Base-by-base conservation (phyloP, 495 filamentous ascomycete species). In the Lophiotrema nucula region DNA sequence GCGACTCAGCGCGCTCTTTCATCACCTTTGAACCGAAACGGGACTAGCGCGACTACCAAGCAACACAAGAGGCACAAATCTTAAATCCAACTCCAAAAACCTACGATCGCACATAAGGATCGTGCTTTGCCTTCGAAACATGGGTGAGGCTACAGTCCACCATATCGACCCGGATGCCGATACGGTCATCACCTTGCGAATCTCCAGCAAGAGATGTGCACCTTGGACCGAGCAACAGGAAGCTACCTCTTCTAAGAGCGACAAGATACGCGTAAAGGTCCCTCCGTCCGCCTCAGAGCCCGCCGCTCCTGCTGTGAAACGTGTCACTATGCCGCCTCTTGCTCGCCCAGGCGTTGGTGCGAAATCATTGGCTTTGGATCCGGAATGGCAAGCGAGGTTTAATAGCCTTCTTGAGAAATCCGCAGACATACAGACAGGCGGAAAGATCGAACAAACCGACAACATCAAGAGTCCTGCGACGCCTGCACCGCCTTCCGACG, bases 221-320 rank as follows among this genome's bases (percentile, higher is more conserved):
- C 16, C 12, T 23, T 55, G 52, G 52, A 35, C 31, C 8, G 31
- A 8, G 31, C 8, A 8, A 15, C 31, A 35, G 15, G 31, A 8
- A 35, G 31, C 31, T 8, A 15, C 31, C 8, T 8, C 31, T 15
- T 35, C 31, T 15, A 8, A 35, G 31, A 35, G 31, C 31, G 8
- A 8, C 15, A 15, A 35, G 31, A 35, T 35, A 35, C 33, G 41
- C 13, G 72, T 75, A 21, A 67, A 62, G 35, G 60, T 75, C 16
- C 72, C 72, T 13, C 72, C 71, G 5, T 50, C 64, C 26, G 37
- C 51, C 22, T 16, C 43, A 19, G 47, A 62, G 8, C 12, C 62
- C 5, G 38, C 51, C 37, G 33, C 47, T 11, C 25, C 49, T n/a
- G 33, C 53, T 10, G 53, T 47, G 39, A 26, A 25, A 4, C 46